Conservation (phyloP, 192 early-diverging fungal genomes). For the Backusella luteola region DNA sequence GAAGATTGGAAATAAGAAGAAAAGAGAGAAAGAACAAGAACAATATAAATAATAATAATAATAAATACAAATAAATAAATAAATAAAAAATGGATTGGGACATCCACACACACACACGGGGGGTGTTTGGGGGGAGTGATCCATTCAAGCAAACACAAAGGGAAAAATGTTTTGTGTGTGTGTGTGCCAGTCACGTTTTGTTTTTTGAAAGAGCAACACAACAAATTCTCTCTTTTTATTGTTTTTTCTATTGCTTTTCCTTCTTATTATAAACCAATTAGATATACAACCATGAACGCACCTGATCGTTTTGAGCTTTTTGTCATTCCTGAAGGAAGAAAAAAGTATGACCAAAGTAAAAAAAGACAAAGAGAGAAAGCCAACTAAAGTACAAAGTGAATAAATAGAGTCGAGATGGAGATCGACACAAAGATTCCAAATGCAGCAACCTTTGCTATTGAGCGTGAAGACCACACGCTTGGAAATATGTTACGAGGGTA, state of each 20-base stretch:
- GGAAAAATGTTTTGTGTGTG: neutral
- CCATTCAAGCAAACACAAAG: neutral
- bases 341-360: constrained; percentile 50
- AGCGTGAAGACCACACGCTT: constrained; percentile 97
- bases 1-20: neutral
- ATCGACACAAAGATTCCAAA: constrained; percentile 93
- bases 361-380: neutral
- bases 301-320: constrained; percentile 84
- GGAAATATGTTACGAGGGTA: constrained; percentile 94
- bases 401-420: constrained; percentile 69
- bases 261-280: neutral
- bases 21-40: neutral
- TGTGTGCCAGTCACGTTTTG: neutral
- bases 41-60: neutral
- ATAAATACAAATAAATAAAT: constrained; percentile 7
- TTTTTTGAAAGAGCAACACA: neutral
- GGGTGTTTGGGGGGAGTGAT: neutral
- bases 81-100: constrained; percentile 3
- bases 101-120: neutral
- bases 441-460: constrained; percentile 86
- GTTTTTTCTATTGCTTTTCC: neutral
- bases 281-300: constrained; percentile 64
- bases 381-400: neutral
- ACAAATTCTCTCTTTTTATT: neutral
- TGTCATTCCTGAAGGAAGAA: constrained; percentile 70